Evolutionary conservation across 768 basidiomycete species (phyloP).

Genomic region (Tremella fuciformis): DNA sequence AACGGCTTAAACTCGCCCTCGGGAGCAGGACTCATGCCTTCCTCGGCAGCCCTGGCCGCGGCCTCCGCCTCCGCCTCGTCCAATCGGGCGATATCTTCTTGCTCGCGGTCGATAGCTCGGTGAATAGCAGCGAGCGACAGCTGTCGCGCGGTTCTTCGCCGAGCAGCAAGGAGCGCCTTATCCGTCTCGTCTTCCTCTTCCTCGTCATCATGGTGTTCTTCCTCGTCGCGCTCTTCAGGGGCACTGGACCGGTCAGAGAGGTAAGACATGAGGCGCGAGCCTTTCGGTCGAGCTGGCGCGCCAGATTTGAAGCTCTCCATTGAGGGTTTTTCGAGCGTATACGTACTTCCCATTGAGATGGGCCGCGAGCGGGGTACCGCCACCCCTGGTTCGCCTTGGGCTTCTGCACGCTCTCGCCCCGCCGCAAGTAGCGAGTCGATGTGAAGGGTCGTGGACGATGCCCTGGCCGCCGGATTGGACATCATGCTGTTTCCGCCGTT

Average conservation of each 20-base stretch:
- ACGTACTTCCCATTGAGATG: conserved; percentile 31
- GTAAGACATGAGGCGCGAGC: conserved; percentile 33
- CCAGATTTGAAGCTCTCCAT: neutral
- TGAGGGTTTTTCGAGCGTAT: conserved; percentile 14
- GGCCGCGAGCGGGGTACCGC: conserved; percentile 15
- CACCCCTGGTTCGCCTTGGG: conserved; percentile 11
- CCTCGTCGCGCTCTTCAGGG: neutral
- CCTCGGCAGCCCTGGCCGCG: too few species aligned
- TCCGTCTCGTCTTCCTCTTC: conserved; percentile 27
- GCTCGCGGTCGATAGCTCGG: conserved; percentile 27
- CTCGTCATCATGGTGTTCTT: conserved; percentile 4
- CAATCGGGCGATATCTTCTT: conserved; percentile 11
- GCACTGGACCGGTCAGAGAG: conserved; percentile 17
- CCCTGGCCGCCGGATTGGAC: conserved; percentile 24
- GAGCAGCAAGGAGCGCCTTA: conserved; percentile 29
- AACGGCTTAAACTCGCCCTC: conserved; percentile 28
- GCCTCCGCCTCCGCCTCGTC: conserved; percentile 8
- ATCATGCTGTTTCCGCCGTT: neutral
- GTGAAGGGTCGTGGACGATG: conserved; percentile 40
- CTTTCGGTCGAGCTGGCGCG: conserved; percentile 21
- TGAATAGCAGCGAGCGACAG: conserved; percentile 42
- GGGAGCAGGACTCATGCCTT: conserved; percentile 10
- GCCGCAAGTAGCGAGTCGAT: conserved; percentile 35
- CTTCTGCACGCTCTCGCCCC: conserved; percentile 31
- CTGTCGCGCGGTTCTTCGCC: conserved; percentile 32